Conservation (phyloP, 768 basidiomycete species). For the Coprinellus aureogranulatus region DNA sequence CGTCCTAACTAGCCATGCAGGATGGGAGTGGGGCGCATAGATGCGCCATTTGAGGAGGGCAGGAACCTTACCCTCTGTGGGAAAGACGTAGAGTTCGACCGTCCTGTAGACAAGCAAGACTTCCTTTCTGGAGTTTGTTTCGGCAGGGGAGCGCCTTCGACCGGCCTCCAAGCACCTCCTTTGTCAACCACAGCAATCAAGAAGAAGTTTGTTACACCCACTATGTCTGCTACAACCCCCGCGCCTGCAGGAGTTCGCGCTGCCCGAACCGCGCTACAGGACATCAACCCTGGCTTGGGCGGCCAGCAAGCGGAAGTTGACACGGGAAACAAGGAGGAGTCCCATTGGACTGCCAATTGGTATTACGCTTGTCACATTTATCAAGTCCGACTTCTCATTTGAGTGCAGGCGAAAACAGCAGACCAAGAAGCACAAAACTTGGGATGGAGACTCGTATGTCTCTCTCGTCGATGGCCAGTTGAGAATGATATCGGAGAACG, state of each 20-base stretch:
- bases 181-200: conserved; percentile 14
- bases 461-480: conserved; percentile 50
- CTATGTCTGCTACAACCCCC: conserved; percentile 2
- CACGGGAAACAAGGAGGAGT: conserved; percentile 16
- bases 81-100: conserved; percentile 68
- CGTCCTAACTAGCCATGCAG: not conserved
- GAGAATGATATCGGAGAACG: conserved; percentile 65
- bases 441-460: conserved; percentile 79
- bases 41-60: conserved; percentile 39
- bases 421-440: conserved; percentile 76
- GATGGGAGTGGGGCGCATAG: conserved; percentile 50
- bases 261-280: not conserved
- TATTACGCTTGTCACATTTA: conserved; percentile 20
- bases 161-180: conserved; percentile 16
- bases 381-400: conserved; percentile 7
- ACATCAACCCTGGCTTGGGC: not conserved
- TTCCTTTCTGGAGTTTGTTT: conserved; percentile 69
- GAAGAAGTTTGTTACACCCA: conserved; percentile 27
- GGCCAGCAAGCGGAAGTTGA: conserved; percentile 10
- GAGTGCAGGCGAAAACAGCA: conserved; percentile 66
- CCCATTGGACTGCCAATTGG: conserved; percentile 74
- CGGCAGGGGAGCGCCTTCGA: conserved; percentile 25
- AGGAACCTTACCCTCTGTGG: conserved; percentile 39
- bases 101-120: conserved; percentile 49
- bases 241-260: too few species aligned